Percentiles rank a stretch among this genome's conserved stretches.
phyloP scores from a whole-genome alignment of 2,329 filamentous ascomycete species.

The Rutstroemia sp. region DNA sequence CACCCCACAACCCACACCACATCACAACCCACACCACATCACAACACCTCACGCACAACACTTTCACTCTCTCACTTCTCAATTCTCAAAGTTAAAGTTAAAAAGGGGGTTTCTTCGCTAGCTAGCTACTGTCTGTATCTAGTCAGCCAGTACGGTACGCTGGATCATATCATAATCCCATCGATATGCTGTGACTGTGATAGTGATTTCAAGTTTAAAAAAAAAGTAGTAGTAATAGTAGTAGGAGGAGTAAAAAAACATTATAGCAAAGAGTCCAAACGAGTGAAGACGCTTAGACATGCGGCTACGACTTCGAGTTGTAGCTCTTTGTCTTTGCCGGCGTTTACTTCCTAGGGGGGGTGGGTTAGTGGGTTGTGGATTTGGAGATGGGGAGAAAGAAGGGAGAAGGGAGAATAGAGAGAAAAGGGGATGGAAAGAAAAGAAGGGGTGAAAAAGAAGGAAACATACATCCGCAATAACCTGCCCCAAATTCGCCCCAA shows the following conservation, averaged over 20 bases:
- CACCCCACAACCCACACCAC: no score
- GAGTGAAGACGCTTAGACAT: conserved; percentile 93
- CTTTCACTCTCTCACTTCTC: no score
- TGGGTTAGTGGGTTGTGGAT: not conserved
- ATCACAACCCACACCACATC: not conserved
- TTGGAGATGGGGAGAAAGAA: not conserved
- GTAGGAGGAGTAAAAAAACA: not conserved
- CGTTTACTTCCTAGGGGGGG: conserved; percentile 62
- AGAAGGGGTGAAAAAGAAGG: not conserved
- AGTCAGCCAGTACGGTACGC: no score
- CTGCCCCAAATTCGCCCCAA: conserved; percentile 87
- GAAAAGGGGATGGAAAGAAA: conserved; percentile 12
- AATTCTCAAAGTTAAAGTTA: no score
- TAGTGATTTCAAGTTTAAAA: not conserved
- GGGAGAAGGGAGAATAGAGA: not conserved
- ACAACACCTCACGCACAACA: not conserved
- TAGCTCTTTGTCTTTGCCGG: conserved; percentile 84
- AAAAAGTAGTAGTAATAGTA: not conserved
- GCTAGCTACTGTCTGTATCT: no score
- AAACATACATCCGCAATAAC: conserved; percentile 63
- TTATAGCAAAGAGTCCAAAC: conserved; percentile 88
- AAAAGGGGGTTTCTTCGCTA: no score
- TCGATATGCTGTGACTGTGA: not conserved
- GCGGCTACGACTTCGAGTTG: conserved; percentile 94
- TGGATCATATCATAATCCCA: no score